Evolutionary conservation across 192 early-diverging fungal genomes (phyloP), one percentile per base, ranked within the genome.

Genomic region (Pecoramyces ruminantium): DNA sequence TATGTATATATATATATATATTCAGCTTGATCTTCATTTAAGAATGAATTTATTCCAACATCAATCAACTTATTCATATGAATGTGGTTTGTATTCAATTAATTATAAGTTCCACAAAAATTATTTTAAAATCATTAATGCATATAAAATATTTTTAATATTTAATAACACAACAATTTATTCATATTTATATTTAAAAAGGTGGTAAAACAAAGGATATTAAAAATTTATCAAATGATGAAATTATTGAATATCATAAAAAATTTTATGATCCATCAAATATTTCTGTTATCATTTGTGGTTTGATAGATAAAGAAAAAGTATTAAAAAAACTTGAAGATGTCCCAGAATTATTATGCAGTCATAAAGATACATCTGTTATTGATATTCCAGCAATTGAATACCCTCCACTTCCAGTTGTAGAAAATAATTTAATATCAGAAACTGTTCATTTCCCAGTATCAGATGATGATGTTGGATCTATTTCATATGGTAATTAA

Each of bases 191-290:
- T n/a, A 34, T 8, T 34, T 34, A 3, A 34, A 34, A 8, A 67
- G 51, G 51, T 67, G 95, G 95, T 0, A 83, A 89, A 28, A 96
- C 95, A 0, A 79, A 79, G 1, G 91, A 93, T 12, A 93, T 96
- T 82, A 86, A 88, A 4, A 86, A 84, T 25, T 86, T 96, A 79
- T 92, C 87, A 27, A 96, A 95, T 79, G 83, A 91, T 14, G 91
- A 93, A 78, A 93, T 96, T 81, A 86, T 87, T n/a, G 87, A 84
- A 29, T 96, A 96, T 84, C 95, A 96, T 82, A 81, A 84, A 78
- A 83, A 87, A 77, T 95, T 88, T 81, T 96, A 96, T 81, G 88
- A 90, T 51, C 84, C 90, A 18, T 90, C 90, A 80, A 93, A 93
- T 79, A 81, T 93, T 78, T 92, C 93, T 0, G 86, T 92, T 16